Evolutionary conservation across 768 basidiomycete species (phyloP).

Genomic region (Macrolepiota fuliginosa): DNA sequence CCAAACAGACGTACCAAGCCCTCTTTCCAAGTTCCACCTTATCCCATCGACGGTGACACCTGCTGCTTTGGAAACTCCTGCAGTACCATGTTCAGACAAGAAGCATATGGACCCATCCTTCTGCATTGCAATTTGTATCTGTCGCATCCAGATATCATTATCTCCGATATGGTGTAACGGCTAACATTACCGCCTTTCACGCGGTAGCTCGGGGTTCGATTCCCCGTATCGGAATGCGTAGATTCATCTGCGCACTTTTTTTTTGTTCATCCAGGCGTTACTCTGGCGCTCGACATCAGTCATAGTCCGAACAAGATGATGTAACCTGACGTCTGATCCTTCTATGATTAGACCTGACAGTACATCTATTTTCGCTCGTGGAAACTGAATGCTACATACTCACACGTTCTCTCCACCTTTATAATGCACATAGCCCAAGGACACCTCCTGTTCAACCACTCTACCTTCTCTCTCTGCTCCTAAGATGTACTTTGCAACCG

Average conservation of each 20-base stretch:
- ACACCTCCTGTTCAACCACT: background rate
- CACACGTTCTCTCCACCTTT: constrained; percentile 2
- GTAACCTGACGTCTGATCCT: background rate
- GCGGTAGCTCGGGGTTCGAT: constrained; percentile 35
- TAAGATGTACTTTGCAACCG: constrained; percentile 6
- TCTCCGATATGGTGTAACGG: constrained; percentile 51
- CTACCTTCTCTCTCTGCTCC: background rate
- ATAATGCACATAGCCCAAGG: background rate
- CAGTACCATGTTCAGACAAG: too few relatives aligned
- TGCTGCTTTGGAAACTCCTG: too few relatives aligned
- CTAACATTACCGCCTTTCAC: constrained; percentile 59
- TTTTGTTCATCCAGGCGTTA: background rate
- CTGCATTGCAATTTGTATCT: too few relatives aligned
- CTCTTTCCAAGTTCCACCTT: background rate
- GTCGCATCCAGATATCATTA: too few relatives aligned
- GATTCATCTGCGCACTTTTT: too few relatives aligned
- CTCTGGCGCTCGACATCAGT: background rate
- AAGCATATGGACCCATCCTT: too few relatives aligned
- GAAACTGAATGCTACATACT: background rate
- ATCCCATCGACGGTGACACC: too few relatives aligned
- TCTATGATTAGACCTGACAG: background rate
- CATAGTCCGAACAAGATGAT: too few relatives aligned
- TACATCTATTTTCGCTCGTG: background rate
- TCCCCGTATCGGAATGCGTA: constrained; percentile 24
- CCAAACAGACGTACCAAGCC: too few relatives aligned